Conservation (phyloP, 352 stramenopile genomes). For the Phytopythium vexans region DNA sequence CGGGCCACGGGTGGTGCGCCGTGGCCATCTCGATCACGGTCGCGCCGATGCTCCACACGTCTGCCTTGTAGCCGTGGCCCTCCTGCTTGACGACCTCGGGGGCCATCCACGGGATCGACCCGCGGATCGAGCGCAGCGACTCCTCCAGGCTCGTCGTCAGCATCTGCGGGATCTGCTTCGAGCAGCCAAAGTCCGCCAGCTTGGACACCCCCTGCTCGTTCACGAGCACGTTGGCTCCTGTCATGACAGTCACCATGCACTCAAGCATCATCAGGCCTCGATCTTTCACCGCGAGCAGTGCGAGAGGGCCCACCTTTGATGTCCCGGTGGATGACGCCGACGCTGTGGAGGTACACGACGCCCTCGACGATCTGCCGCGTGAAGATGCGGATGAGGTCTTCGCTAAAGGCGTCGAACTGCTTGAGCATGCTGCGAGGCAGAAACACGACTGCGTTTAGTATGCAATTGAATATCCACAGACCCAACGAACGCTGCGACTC, state of each 20-base stretch:
- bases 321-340: constrained; percentile 92
- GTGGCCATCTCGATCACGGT: constrained; percentile 83
- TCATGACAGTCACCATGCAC: background rate
- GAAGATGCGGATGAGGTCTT: constrained; percentile 89
- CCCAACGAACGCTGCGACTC: background rate
- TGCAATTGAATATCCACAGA: background rate
- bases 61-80: constrained; percentile 68
- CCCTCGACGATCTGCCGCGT: constrained; percentile 89
- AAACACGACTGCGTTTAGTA: background rate
- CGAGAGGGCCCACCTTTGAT: constrained; percentile 75
- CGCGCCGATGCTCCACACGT: constrained; percentile 81
- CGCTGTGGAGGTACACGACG: constrained; percentile 90
- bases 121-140: constrained; percentile 75
- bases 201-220: constrained; percentile 86
- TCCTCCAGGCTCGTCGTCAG: constrained; percentile 80
- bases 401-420: constrained; percentile 92
- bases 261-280: background rate
- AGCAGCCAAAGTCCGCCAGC: constrained; percentile 89
- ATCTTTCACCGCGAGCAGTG: background rate
- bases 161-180: constrained; percentile 81
- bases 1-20: constrained; percentile 63
- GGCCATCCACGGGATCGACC: constrained; percentile 86
- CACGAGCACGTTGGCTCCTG: constrained; percentile 87
- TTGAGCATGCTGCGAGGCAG: constrained; percentile 69
- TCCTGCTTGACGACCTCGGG: constrained; percentile 76